Conservation (phyloP, 208 protist genomes). For the Trypanosoma cruzi region DNA sequence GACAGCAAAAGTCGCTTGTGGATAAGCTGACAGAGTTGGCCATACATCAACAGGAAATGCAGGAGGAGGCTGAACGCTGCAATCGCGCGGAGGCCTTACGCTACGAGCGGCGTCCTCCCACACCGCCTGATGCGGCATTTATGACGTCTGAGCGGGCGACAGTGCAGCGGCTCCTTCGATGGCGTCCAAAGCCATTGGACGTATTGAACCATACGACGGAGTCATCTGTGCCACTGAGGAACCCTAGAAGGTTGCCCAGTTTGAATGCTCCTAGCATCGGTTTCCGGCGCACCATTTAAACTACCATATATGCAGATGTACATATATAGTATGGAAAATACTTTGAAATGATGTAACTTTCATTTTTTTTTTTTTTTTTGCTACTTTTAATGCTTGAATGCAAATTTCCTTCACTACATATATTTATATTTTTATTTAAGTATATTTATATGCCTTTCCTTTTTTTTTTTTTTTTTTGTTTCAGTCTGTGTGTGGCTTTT, state of each 20-base stretch:
- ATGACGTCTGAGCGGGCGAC: conserved; percentile 53
- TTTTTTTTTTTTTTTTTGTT: background rate
- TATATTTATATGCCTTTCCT: background rate
- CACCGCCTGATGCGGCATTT: conserved; percentile 27
- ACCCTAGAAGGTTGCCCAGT: conserved; percentile 48
- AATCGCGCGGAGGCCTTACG: conserved; percentile 36
- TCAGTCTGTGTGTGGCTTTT: background rate
- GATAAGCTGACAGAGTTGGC: conserved; percentile 88
- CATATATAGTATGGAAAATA: background rate
- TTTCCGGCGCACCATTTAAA: background rate
- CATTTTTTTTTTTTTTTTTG: background rate
- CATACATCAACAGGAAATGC: conserved; percentile 47
- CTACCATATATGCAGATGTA: background rate
- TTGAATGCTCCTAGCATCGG: conserved; percentile 2
- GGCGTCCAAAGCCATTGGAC: conserved; percentile 74
- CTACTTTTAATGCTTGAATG: too few species aligned
- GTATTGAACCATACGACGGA: conserved; percentile 37
- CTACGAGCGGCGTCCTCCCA: conserved; percentile 44
- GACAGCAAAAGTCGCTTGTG: conserved; percentile 76
- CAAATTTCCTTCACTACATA: too few species aligned
- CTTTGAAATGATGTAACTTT: background rate
- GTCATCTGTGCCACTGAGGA: conserved; percentile 29
- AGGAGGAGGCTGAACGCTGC: conserved; percentile 46
- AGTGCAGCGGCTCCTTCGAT: conserved; percentile 72
- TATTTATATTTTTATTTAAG: background rate